Evolutionary conservation across 495 filamentous ascomycete species (phyloP).

Genomic region (Oidiodendron maius): DNA sequence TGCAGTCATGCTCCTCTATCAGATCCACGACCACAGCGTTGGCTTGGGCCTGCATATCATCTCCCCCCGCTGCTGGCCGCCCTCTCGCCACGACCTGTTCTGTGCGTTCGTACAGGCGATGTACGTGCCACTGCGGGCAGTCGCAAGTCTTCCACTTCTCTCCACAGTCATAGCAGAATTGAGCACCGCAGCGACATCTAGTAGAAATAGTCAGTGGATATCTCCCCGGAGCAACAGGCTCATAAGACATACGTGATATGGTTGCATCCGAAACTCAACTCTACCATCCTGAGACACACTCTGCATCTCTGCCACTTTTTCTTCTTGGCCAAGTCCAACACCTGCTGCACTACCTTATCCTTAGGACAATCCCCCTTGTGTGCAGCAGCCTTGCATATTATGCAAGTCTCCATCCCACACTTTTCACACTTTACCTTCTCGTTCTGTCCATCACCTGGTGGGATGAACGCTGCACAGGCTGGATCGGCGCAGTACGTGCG

Average conservation of each 20-base stretch:
- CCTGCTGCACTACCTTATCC: conserved; percentile 15
- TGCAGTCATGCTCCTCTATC: not conserved
- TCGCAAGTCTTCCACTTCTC: conserved; percentile 41
- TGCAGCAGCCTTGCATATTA: conserved; percentile 28
- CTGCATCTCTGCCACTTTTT: conserved; percentile 22
- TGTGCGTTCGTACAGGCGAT: conserved; percentile 2
- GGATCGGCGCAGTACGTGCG: conserved; percentile 23
- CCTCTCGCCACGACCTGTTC: conserved; percentile 14
- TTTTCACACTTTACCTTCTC: conserved; percentile 26
- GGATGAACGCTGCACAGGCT: conserved; percentile 19
- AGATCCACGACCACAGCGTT: not conserved
- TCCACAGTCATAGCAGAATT: conserved; percentile 54
- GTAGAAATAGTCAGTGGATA: not conserved
- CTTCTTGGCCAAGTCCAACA: conserved; percentile 6
- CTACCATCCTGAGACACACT: conserved; percentile 14
- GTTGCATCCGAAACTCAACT: conserved; percentile 18
- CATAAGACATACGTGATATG: conserved; percentile 22
- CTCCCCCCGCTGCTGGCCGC: not conserved
- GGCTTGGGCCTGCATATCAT: not conserved
- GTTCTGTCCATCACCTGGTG: conserved; percentile 1
- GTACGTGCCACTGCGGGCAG: conserved; percentile 36
- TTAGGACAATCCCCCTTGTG: conserved; percentile 16
- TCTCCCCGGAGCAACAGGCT: too few species aligned
- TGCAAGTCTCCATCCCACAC: conserved; percentile 33
- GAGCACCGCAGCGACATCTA: conserved; percentile 41